Percentiles rank a stretch among this genome's conserved stretches.
phyloP scores from a whole-genome alignment of 2,329 filamentous ascomycete species.

The Coniella lustricola region DNA sequence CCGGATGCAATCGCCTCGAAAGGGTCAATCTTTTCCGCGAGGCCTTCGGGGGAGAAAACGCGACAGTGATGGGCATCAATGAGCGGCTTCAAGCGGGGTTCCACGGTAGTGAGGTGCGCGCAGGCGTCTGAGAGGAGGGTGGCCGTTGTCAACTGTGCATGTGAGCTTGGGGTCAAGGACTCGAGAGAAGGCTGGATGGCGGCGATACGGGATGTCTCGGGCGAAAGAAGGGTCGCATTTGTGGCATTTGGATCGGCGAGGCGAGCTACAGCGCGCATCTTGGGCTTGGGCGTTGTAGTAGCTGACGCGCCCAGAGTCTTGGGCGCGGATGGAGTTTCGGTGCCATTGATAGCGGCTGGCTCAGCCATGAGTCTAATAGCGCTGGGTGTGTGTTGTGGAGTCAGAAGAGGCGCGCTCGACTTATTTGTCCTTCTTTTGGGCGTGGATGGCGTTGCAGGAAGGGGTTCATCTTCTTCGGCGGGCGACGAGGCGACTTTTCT shows the following conservation, averaged over 20 bases:
- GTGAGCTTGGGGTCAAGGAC: constrained; percentile 22
- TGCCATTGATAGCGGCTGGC: constrained; percentile 14
- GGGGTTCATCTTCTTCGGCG: constrained; percentile 11
- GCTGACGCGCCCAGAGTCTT: constrained; percentile 1
- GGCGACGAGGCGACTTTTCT: constrained; percentile 19
- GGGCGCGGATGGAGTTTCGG: constrained; percentile 7
- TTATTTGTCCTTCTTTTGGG: constrained; percentile 23
- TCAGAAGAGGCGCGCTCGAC: constrained; percentile 23
- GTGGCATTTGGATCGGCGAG: constrained; percentile 58
- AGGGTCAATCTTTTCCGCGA: constrained; percentile 82
- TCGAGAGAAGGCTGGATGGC: constrained; percentile 15
- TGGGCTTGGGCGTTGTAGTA: constrained; percentile 27
- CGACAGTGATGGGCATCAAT: constrained; percentile 70
- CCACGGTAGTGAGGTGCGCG: constrained; percentile 64
- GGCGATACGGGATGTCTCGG: constrained; percentile 55
- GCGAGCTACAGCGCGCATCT: constrained; percentile 38
- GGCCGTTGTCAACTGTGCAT: constrained; percentile 51
- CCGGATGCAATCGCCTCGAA: constrained; percentile 77
- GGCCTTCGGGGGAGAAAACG: constrained; percentile 71
- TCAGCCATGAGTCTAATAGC: constrained; percentile 34
- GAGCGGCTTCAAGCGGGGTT: constrained; percentile 63
- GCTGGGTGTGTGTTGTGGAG: constrained; percentile 40
- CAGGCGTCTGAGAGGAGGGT: constrained; percentile 70
- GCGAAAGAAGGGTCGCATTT: constrained; percentile 66
- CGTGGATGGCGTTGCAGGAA: constrained; percentile 22